Evolutionary conservation across 2,329 filamentous ascomycete genomes (phyloP).

Genomic region (Rhinocladiella similis): DNA sequence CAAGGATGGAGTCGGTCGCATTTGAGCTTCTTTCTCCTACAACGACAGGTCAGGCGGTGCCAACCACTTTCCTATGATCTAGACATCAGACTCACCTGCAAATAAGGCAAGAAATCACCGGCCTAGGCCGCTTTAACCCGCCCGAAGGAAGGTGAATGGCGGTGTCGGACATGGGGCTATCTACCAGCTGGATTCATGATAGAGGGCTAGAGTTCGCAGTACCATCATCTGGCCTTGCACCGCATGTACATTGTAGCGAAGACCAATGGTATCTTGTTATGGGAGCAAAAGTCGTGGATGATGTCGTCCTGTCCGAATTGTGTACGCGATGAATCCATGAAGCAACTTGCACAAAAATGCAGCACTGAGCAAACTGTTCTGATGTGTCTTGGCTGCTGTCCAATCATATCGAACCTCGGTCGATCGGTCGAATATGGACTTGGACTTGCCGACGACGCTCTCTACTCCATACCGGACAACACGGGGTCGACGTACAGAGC

Average conservation of each 20-base stretch:
- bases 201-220: background rate
- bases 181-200: background rate
- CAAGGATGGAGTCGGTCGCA: slow-evolving; percentile 56
- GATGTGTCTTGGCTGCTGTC: background rate
- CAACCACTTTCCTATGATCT: too few relatives aligned
- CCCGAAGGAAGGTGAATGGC: background rate
- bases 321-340: too few relatives aligned
- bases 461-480: background rate
- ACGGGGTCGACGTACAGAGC: background rate
- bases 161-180: slow-evolving; percentile 5
- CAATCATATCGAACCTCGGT: slow-evolving; percentile 1
- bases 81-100: slow-evolving; percentile 29
- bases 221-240: background rate
- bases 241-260: too few relatives aligned
- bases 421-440: background rate
- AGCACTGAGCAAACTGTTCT: too few relatives aligned
- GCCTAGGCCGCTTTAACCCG: slow-evolving; percentile 24
- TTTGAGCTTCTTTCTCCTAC: slow-evolving; percentile 50
- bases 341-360: too few relatives aligned
- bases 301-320: too few relatives aligned
- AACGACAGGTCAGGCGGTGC: too few relatives aligned
- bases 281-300: too few relatives aligned
- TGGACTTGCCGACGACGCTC: background rate
- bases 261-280: too few relatives aligned
- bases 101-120: slow-evolving; percentile 41